Base-by-base conservation (phyloP, 306 rosid genomes). In the Pyrus pyrifolia region DNA sequence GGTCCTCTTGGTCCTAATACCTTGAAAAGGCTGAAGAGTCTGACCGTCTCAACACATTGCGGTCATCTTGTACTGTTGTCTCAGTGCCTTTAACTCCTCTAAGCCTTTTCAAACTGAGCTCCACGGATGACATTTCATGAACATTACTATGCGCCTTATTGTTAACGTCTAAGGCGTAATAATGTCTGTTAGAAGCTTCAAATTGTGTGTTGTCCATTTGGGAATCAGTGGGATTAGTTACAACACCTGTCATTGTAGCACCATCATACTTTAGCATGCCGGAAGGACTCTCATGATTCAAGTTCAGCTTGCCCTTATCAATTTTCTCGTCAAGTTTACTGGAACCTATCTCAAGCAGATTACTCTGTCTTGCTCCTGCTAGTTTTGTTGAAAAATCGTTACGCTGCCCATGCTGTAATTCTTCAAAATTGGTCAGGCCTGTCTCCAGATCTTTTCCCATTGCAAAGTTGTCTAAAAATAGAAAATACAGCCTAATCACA, bases 21-120 rank as follows among this genome's bases (percentile, higher is more conserved):
- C 93, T 91, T 73, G 97, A 87, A 87, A 93, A 91, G 70, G 98
- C 95, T 64, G 97, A 86, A 79, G 83, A 89, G 58, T 89, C 93
- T 9, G 92, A 89, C 46, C 88, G 93, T 80, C 97, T 91, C 71
- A 89, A 84, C 77, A 87, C 91, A 86, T 87, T 88, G 55, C 89
- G 86, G 29, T 83, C 93, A 84, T 91, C 92, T 70, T 87, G 88
- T 81, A 75, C 71, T 25, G 81, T 62, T 84, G 75, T 84, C 55
- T 86, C 91, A 22, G 86, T 77, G 55, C 73, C 86, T 81, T 91
- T 70, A 70, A 76, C 89, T 76, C 87, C 96, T 79, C 96, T 83
- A 76, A 83, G 97, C 83, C 93, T 89, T 89, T 91, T 91, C 72
- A 93, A 82, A 82, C 90, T 81, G 70, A 88, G 92, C 90, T 91